phyloP scores from a whole-genome alignment of 306 rosid genomes.

The Sicyos baderoa region DNA sequence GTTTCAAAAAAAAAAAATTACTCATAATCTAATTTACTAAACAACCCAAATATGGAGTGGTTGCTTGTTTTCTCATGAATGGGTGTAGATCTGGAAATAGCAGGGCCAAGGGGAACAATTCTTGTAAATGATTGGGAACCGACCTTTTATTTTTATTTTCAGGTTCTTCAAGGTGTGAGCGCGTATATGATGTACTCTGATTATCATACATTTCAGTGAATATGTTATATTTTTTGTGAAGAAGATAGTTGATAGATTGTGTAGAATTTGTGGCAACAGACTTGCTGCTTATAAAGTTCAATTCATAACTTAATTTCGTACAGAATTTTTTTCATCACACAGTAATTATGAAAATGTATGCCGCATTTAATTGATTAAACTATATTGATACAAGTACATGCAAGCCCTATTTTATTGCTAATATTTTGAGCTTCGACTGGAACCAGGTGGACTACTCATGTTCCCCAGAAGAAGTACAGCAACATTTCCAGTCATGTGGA shows the following conservation, averaged over 20 bases:
- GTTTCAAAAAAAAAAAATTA: too few species aligned
- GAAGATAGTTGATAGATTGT: neutral
- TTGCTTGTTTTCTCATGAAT: neutral
- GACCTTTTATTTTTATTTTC: too few species aligned
- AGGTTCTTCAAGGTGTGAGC: neutral
- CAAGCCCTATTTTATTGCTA: neutral
- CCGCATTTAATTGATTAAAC: neutral
- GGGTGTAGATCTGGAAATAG: neutral
- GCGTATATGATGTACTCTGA: neutral
- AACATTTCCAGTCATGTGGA: constrained; percentile 76
- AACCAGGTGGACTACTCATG: constrained; percentile 76
- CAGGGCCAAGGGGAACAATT: neutral
- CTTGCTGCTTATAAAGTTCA: neutral
- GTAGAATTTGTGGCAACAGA: neutral
- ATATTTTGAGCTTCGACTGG: constrained; percentile 10
- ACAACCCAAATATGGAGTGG: neutral
- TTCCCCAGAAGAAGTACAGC: constrained; percentile 88
- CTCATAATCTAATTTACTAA: neutral
- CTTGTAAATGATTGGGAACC: neutral
- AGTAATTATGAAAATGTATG: neutral
- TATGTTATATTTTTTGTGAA: neutral
- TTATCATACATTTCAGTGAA: neutral
- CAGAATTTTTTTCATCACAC: neutral
- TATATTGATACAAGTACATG: neutral
- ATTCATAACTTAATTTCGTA: neutral